Evolutionary conservation across 768 basidiomycete genomes (phyloP), one percentile per base, ranked within the genome.

Genomic region (Tephrocybe sp.): DNA sequence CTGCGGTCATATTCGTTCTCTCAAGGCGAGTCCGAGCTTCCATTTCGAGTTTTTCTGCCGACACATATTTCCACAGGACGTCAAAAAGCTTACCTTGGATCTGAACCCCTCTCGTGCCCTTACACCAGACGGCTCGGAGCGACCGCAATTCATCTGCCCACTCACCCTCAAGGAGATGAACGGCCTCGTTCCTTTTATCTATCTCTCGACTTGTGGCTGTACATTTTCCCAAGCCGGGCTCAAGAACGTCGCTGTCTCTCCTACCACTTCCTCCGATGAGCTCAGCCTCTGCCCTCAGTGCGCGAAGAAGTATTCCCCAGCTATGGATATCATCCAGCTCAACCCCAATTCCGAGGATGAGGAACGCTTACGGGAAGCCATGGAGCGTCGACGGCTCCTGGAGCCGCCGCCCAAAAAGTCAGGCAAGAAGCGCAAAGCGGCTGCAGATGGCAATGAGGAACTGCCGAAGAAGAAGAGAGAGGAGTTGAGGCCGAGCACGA

Each of bases 121-220:
- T 2, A 62, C 78, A 4, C 65, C 77, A 15, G 75, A 75, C 37
- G 48, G 67, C 23, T 65, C 64, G n/a, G 84, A 79, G 46, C 75
- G 65, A 2, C 76, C 89, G 2, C 81, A 79, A 47, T 98, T 94
- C 61, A 84, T 94, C 50, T 99, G 97, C 72, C 92, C 97, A 0
- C 77, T 98, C 45, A 92, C 88, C 1, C 72, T 91, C 56, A 92
- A 93, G 67, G 96, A 97, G 71, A 98, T 98, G 93, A 93, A 92
- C 59, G 97, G 97, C 12, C 65, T 68, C 3, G 80, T 88, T 46
- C 92, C 93, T 0, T 98, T 98, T 66, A 85, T 94, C 47, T 96
- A 94, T 64, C 68, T 98, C 58, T 75, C 78, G 12, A 71, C 85
- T 0, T 98, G 96, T 61, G 94, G 94, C 14, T 95, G 93, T 65